Evolutionary conservation across 2,329 filamentous ascomycete species (phyloP).

Genomic region (Diplodia sapinea): DNA sequence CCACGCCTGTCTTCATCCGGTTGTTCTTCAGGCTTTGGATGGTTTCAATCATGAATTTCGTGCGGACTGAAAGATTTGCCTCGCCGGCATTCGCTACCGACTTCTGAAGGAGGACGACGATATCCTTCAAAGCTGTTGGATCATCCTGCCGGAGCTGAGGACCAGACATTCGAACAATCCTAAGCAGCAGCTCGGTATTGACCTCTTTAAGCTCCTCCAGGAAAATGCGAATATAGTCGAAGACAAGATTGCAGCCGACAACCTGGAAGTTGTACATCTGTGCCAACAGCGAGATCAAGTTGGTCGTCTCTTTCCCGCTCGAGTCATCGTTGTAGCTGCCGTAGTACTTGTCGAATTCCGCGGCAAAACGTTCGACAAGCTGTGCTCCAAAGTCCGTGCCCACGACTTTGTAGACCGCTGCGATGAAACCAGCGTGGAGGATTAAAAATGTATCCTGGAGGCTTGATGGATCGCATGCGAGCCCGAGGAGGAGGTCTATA

Average conservation of each 20-base stretch:
- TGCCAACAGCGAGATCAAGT: conserved; percentile 81
- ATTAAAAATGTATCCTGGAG: conserved; percentile 90
- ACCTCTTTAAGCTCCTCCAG: conserved; percentile 77
- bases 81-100: conserved; percentile 71
- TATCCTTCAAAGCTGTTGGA: conserved; percentile 84
- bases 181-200: conserved; percentile 86
- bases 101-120: conserved; percentile 78
- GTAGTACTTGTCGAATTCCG: conserved; percentile 73
- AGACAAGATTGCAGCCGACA: conserved; percentile 79
- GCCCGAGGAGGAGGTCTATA: conserved; percentile 76
- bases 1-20: conserved; percentile 76
- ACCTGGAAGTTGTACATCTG: conserved; percentile 94
- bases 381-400: conserved; percentile 91
- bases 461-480: conserved; percentile 77
- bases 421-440: conserved; percentile 85
- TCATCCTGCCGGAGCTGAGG: conserved; percentile 87
- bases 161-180: conserved; percentile 79
- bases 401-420: conserved; percentile 83
- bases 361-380: conserved; percentile 77
- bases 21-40: conserved; percentile 96
- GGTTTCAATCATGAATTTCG: conserved; percentile 96
- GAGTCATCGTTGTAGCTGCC: conserved; percentile 47
- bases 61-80: conserved; percentile 78
- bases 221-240: conserved; percentile 86
- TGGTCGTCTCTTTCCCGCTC: conserved; percentile 68